Percentiles rank a stretch among this genome's conserved stretches.
Evolutionary conservation across 164 flowering plant genomes (phyloP).

Genomic region (Warburgia ugandensis): DNA sequence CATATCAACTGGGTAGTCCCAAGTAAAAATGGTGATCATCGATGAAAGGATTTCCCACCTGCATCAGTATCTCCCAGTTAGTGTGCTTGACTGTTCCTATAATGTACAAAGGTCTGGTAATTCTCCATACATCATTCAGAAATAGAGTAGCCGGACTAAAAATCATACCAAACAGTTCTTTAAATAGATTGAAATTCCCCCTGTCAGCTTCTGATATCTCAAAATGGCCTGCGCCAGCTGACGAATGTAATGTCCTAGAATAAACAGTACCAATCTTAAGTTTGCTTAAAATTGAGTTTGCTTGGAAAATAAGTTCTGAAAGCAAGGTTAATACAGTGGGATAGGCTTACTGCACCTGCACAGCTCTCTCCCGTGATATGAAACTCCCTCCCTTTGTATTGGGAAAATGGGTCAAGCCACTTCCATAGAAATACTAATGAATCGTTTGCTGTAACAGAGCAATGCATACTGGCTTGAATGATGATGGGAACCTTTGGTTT

Average conservation of each 20-base stretch:
- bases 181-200: constrained; percentile 43
- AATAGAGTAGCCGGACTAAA: background rate
- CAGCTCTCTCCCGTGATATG: constrained; percentile 82
- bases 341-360: constrained; percentile 39
- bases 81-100: background rate
- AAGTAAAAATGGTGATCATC: constrained; percentile 72
- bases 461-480: background rate
- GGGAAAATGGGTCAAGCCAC: constrained; percentile 82
- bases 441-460: constrained; percentile 50
- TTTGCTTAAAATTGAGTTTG: too few relatives aligned
- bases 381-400: constrained; percentile 68
- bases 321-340: constrained; percentile 4
- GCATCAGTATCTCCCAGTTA: constrained; percentile 16
- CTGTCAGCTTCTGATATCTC: constrained; percentile 28
- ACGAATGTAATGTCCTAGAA: constrained; percentile 91
- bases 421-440: constrained; percentile 51
- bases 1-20: constrained; percentile 84
- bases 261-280: background rate
- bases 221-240: constrained; percentile 84
- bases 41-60: constrained; percentile 92
- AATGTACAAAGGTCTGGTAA: background rate
- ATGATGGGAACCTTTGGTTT: background rate
- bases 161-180: constrained; percentile 78
- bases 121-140: background rate
- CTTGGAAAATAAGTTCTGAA: background rate